phyloP scores from a whole-genome alignment of 345 rosid genomes.

The Eucalyptus sideroxylon region DNA sequence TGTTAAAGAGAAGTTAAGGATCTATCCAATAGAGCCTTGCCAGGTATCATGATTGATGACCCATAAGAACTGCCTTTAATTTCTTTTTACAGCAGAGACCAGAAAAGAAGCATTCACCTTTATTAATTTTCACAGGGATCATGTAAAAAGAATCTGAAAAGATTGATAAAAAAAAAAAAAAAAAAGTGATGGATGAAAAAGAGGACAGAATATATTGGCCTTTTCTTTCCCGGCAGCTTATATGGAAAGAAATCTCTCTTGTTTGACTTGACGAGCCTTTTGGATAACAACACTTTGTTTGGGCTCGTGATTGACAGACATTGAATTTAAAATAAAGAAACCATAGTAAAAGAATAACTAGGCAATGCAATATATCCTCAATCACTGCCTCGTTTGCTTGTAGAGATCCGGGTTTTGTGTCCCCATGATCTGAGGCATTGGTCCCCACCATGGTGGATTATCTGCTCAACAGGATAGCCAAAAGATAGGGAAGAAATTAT shows the following conservation, averaged over 20 bases:
- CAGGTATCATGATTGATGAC: not conserved
- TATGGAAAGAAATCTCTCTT: not conserved
- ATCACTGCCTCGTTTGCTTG: not conserved
- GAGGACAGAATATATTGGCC: not conserved
- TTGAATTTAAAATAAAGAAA: not conserved
- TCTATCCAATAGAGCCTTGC: not conserved
- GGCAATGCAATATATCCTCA: not conserved
- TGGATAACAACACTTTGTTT: not conserved
- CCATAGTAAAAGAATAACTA: not conserved
- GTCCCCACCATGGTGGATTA: not conserved
- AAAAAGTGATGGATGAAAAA: not conserved
- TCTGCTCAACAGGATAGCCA: not conserved
- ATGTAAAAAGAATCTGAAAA: not conserved
- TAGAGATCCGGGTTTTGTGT: not conserved
- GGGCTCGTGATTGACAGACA: not conserved
- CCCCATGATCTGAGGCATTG: not conserved
- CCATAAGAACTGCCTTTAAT: not conserved
- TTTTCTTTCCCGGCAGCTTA: not conserved
- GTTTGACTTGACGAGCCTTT: not conserved
- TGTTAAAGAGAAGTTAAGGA: not conserved
- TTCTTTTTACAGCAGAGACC: not conserved
- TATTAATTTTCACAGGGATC: not conserved
- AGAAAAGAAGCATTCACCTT: not conserved
- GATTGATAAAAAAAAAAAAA: not conserved
- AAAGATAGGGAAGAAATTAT: not conserved